Conservation (phyloP, 78 protist species). For the Cavenderia fasciculata region DNA sequence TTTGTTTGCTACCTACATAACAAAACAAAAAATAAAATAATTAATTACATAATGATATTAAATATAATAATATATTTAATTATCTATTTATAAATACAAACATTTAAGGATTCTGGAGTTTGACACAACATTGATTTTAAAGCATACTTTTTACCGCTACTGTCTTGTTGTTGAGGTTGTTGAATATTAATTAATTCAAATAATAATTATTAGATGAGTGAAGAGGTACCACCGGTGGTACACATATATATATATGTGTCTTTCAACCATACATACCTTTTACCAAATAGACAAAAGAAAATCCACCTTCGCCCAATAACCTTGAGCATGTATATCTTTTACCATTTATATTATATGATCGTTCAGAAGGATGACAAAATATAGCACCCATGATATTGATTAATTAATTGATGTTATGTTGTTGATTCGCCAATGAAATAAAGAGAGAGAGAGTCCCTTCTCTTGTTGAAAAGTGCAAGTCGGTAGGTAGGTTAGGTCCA, state of each 20-base stretch:
- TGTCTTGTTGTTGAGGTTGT: background rate
- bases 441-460: too few relatives aligned
- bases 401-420: too few relatives aligned
- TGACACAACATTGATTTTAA: slow-evolving; percentile 75
- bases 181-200: background rate
- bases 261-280: slow-evolving; percentile 17
- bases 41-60: background rate
- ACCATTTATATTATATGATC: slow-evolving; percentile 21
- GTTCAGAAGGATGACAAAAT: slow-evolving; percentile 54
- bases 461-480: too few relatives aligned
- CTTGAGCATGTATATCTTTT: slow-evolving; percentile 1
- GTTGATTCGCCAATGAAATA: too few relatives aligned
- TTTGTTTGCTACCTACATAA: slow-evolving; percentile 22
- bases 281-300: slow-evolving; percentile 72
- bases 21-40: background rate
- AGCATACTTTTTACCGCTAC: slow-evolving; percentile 44
- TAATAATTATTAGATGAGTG: background rate
- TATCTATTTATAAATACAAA: background rate
- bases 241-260: background rate
- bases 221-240: too few relatives aligned
- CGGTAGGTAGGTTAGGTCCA: too few relatives aligned
- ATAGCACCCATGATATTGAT: slow-evolving; percentile 52
- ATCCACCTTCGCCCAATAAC: slow-evolving; percentile 67
- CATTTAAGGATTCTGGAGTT: slow-evolving; percentile 59
- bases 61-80: background rate